A percentile compares a stretch with the other conserved stretches of the same genome.
These are phyloP conservation scores for Citrus inodora DNA, from an alignment of 345 rosid species.

Conservation along the genomic window DNA sequence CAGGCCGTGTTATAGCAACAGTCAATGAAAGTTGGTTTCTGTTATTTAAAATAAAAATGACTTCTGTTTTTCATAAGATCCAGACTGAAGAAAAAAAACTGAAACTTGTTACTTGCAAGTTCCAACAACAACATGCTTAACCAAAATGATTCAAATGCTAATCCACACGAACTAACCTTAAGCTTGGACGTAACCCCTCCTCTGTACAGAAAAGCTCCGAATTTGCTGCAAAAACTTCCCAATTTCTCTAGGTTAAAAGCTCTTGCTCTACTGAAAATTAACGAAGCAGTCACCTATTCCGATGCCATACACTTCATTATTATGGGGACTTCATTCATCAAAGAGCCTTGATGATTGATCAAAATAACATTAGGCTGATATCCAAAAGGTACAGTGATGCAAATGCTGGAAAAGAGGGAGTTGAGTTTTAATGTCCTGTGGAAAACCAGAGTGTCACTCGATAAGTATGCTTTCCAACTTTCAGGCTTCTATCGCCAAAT, in stretches of 20 bases:
- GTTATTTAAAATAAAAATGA: no score
- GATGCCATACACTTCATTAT: neutral
- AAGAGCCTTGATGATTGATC: neutral
- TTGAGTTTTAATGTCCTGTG: neutral
- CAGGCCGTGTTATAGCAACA: no score
- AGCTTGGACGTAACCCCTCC: neutral
- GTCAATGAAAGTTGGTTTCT: neutral
- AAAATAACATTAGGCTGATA: neutral
- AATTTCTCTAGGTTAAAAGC: neutral
- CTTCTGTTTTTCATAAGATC: neutral
- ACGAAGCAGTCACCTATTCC: neutral
- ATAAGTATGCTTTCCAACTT: neutral
- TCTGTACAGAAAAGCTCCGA: neutral
- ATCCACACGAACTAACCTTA: neutral
- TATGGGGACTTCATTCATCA: neutral
- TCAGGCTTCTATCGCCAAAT: neutral
- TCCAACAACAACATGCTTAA: neutral
- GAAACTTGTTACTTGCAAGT: neutral
- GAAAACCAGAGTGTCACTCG: neutral
- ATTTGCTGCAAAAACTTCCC: neutral
- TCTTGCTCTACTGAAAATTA: neutral
- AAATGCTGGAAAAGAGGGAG: neutral
- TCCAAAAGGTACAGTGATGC: neutral
- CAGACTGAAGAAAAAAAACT: neutral
- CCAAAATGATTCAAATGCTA: neutral